These are phyloP conservation scores for Basipetospora chlamydospora DNA, from an alignment of 2,329 filamentous ascomycete species.

Conservation along the genomic window DNA sequence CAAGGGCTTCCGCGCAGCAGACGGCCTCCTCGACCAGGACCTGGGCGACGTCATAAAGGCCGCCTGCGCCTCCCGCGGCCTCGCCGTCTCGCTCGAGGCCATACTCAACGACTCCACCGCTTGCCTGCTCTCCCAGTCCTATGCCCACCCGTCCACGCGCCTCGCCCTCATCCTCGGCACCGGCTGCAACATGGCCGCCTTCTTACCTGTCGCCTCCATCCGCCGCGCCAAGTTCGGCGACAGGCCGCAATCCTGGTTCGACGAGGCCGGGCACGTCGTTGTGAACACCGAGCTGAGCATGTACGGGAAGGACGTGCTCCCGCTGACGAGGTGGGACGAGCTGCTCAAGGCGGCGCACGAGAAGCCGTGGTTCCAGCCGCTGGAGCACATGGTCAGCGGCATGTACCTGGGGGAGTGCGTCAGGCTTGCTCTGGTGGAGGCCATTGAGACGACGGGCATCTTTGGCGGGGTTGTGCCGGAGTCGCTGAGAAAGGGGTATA, in stretches of 20 bases:
- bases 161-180: slow-evolving; percentile 54
- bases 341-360: slow-evolving; percentile 36
- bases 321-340: slow-evolving; percentile 46
- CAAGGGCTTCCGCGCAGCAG: slow-evolving; percentile 47
- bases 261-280: slow-evolving; percentile 45
- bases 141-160: slow-evolving; percentile 40
- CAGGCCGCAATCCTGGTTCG: slow-evolving; percentile 40
- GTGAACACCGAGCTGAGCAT: slow-evolving; percentile 55
- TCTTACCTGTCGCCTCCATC: slow-evolving; percentile 44
- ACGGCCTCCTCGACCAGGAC: slow-evolving; percentile 43
- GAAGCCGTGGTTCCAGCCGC: slow-evolving; percentile 44
- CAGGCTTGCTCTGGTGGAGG: slow-evolving; percentile 42
- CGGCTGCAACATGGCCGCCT: slow-evolving; percentile 50
- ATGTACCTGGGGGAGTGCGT: slow-evolving; percentile 54
- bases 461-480: slow-evolving; percentile 42
- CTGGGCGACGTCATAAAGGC: slow-evolving; percentile 42
- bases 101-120: slow-evolving; percentile 56
- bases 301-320: slow-evolving; percentile 46
- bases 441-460: slow-evolving; percentile 36
- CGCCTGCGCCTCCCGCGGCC: slow-evolving; percentile 34
- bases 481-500: slow-evolving; percentile 36
- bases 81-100: slow-evolving; percentile 41
- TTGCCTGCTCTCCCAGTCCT: slow-evolving; percentile 50
- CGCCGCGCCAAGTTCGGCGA: slow-evolving; percentile 40
- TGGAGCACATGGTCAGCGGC: slow-evolving; percentile 49